Percentiles rank a stretch among this genome's conserved stretches.
Evolutionary conservation across 202 grass and related monocot species (phyloP).

Genomic region (Elaeis oleifera): DNA sequence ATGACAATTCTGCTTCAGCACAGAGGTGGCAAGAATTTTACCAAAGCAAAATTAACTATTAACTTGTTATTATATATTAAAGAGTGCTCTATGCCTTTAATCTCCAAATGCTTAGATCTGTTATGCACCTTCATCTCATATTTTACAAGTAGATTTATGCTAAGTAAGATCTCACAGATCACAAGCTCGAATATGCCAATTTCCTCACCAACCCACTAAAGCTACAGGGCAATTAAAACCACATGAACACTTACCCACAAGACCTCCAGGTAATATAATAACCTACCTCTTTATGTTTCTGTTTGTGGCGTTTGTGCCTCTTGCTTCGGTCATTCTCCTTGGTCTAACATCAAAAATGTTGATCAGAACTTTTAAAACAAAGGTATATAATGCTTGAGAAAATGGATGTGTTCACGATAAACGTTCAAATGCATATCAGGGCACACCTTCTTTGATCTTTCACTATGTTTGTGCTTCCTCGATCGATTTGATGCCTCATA

Average conservation of each 20-base stretch:
- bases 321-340: conserved; percentile 21
- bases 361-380: not conserved
- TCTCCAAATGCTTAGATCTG: too few species aligned
- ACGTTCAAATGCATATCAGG: not conserved
- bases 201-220: too few species aligned
- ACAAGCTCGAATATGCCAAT: not conserved
- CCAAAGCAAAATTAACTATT: too few species aligned
- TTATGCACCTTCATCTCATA: too few species aligned
- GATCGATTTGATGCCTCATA: not conserved
- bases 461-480: conserved; percentile 27
- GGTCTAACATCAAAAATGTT: not conserved
- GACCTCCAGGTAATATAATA: not conserved
- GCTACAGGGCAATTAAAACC: too few species aligned
- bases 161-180: too few species aligned
- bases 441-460: conserved; percentile 30
- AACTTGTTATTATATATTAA: too few species aligned
- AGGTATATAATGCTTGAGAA: not conserved
- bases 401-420: not conserved
- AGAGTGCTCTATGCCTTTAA: too few species aligned
- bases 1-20: not conserved
- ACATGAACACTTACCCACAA: too few species aligned
- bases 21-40: too few species aligned
- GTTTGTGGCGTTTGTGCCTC: conserved; percentile 25
- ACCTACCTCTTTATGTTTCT: conserved; percentile 32
- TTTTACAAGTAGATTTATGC: too few species aligned